Percentiles rank a stretch among this genome's conserved stretches.
Evolutionary conservation across 768 basidiomycete genomes (phyloP).

Genomic region (Butyriboletus loyo): DNA sequence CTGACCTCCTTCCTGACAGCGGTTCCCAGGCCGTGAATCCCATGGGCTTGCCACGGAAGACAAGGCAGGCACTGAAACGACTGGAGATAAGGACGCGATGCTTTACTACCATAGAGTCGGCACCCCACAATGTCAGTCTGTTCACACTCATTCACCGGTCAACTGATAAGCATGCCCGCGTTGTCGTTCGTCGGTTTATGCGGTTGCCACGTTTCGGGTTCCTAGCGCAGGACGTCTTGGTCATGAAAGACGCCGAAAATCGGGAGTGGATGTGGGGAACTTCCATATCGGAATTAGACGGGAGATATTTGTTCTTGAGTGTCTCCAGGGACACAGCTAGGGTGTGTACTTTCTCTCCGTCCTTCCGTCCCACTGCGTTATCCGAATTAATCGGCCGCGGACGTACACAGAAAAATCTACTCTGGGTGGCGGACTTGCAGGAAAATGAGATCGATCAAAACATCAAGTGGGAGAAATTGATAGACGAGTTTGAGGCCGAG

Average conservation of each 20-base stretch:
- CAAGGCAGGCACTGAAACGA: conserved; percentile 55
- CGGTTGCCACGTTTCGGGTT: conserved; percentile 2
- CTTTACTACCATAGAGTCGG: conserved; percentile 74
- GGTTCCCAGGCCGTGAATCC: conserved; percentile 53
- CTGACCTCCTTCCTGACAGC: conserved; percentile 28
- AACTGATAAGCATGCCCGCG: conserved; percentile 2
- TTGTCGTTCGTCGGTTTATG: background rate
- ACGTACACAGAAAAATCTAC: conserved; percentile 58
- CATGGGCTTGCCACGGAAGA: conserved; percentile 48
- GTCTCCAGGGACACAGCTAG: conserved; percentile 59
- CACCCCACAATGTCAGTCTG: conserved; percentile 58
- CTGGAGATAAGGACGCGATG: conserved; percentile 65
- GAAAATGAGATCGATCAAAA: conserved; percentile 57
- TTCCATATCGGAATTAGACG: conserved; percentile 57
- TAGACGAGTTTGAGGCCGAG: conserved; percentile 65
- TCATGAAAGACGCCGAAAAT: conserved; percentile 60
- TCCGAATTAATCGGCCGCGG: background rate
- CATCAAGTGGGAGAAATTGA: conserved; percentile 70
- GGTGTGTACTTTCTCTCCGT: conserved; percentile 36
- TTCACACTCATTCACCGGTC: background rate
- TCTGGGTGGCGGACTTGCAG: conserved; percentile 71
- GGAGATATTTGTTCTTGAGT: conserved; percentile 57
- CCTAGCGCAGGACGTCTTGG: conserved; percentile 64
- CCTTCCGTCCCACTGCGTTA: background rate
- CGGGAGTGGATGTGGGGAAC: conserved; percentile 64